Base-by-base conservation (phyloP, 73 alveolate species). In the Paramecium sonneborni region DNA sequence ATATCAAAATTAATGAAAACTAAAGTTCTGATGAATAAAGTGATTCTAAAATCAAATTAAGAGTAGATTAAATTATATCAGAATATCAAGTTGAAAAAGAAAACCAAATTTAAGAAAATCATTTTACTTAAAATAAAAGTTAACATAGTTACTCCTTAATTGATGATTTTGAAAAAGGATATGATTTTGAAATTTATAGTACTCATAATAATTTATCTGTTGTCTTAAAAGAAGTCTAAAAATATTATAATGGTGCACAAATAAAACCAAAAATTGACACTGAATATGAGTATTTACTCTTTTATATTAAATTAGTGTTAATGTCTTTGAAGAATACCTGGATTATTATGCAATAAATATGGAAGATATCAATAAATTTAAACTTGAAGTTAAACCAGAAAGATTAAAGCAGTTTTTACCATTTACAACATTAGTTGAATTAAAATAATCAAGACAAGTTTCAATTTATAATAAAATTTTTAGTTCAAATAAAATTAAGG, bases 261-360 rank as follows among this genome's bases (percentile, higher is more conserved):
- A 34, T 79, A 11, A 79, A 79, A 79, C 90, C 90, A 8, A 79
- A 79, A 79, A 79, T 79, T 10, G 90, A 79, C 4, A 79, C 90
- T 11, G 90, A 79, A 79, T 79, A 39, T 44, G 90, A 79, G 72
- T 79, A 79, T 23, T n/a, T 24, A 26, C 11, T 62, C 7, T 26
- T 30, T 3, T 26, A 62, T 12, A 1, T 62, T 30, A 62, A 1
- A 11, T 14, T 62, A 62, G 84, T 32, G 44, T 62, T 12, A 62
- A 62, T 62, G 84, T 62, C 3, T 62, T 62, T 62, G 39, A 62
- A 62, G 84, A 62, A 62, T 62, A 62, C 14, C 1, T 62, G 84
- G 52, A 62, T 30, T 62, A 62, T 26, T 62, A 62, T 62, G 43
- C 84, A 26, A 62, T 62, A 2, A 62, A 62, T 62, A 62, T 62